Percentiles rank a stretch among this genome's conserved stretches.
phyloP scores from a whole-genome alignment of 306 rosid genomes.

The Phaseolus lunatus region DNA sequence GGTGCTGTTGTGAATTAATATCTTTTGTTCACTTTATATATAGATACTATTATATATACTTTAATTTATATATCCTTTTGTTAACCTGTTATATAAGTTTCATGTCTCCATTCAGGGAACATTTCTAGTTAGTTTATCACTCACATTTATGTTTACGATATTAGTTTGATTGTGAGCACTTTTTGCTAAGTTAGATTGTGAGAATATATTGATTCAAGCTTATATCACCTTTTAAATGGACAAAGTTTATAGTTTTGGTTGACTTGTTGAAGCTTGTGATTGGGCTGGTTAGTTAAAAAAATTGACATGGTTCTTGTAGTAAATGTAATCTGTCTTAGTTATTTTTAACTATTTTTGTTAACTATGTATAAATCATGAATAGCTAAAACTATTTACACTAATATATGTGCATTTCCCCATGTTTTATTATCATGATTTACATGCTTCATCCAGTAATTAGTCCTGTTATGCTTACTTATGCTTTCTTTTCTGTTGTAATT shows the following conservation, averaged over 20 bases:
- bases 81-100: not conserved
- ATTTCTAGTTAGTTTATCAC: not conserved
- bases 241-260: too few relatives aligned
- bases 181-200: not conserved
- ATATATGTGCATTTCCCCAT: not conserved
- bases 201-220: not conserved
- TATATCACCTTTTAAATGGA: not conserved
- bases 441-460: not conserved
- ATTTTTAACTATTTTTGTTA: not conserved
- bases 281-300: not conserved
- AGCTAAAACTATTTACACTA: not conserved
- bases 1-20: not conserved
- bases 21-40: not conserved
- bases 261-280: not conserved
- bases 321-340: not conserved
- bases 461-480: constrained; percentile 12
- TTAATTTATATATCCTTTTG: not conserved
- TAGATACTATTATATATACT: not conserved
- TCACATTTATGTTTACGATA: not conserved
- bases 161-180: not conserved
- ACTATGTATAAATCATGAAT: not conserved
- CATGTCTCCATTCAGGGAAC: not conserved
- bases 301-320: not conserved
- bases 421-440: not conserved
- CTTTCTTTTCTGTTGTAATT: constrained; percentile 33